Conservation (phyloP, 257 asterid species). For the Gardenia jasminoides region DNA sequence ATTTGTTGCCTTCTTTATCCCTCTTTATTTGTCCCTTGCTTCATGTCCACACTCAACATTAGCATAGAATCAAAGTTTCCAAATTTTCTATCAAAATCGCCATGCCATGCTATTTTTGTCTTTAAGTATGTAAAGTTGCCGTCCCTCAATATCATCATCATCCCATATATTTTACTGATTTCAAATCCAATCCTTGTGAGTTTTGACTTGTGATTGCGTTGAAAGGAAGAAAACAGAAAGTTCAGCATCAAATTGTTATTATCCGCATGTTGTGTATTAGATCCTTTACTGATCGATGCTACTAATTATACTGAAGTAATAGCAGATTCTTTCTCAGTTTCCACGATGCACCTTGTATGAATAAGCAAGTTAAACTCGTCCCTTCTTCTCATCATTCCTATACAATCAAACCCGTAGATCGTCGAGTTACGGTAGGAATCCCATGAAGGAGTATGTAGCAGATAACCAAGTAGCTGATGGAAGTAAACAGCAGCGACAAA, state of each 20-base stretch:
- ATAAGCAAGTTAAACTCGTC: not conserved
- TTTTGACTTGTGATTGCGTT: not conserved
- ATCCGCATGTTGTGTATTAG: not conserved
- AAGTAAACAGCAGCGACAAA: slow-evolving; percentile 2
- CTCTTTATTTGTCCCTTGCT: not conserved
- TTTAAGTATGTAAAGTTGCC: too few species aligned
- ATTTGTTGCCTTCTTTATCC: not conserved
- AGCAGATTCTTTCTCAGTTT: too few species aligned
- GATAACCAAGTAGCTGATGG: not conserved
- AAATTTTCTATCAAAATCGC: not conserved
- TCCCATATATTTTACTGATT: not conserved
- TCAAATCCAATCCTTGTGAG: not conserved
- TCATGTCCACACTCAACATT: not conserved
- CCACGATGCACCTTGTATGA: not conserved
- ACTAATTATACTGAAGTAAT: too few species aligned
- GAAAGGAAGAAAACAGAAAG: not conserved
- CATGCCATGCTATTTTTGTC: too few species aligned
- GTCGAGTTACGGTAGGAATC: not conserved
- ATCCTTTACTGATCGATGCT: not conserved
- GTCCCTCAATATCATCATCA: not conserved
- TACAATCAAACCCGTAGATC: slow-evolving; percentile 1
- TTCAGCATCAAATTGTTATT: not conserved
- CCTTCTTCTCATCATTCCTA: slow-evolving; percentile 10
- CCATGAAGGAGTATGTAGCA: not conserved
- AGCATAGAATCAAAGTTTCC: not conserved